A percentile compares a stretch with the other conserved stretches of the same genome.
phyloP scores from a whole-genome alignment of 2,329 filamentous ascomycete genomes.

The Penicillium sp. region DNA sequence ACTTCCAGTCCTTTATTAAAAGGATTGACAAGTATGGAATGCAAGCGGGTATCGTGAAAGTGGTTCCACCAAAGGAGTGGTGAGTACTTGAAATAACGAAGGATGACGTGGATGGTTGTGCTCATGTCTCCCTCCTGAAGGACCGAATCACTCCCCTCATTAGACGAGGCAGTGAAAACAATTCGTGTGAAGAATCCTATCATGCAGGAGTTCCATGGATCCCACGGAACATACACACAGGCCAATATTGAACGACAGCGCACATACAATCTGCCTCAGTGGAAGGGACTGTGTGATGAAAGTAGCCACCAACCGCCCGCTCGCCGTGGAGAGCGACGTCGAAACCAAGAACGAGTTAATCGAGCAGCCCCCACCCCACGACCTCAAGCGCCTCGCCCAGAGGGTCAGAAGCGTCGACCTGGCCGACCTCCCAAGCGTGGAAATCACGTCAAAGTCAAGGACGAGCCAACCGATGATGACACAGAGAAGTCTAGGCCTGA shows the following conservation, averaged over 20 bases:
- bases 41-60: slow-evolving; percentile 96
- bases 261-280: slow-evolving; percentile 95
- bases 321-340: slow-evolving; percentile 69
- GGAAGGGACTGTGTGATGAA: slow-evolving; percentile 91
- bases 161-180: slow-evolving; percentile 86
- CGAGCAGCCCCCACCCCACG: slow-evolving; percentile 45
- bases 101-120: slow-evolving; percentile 7
- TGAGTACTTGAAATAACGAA: slow-evolving; percentile 54
- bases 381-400: slow-evolving; percentile 44
- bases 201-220: slow-evolving; percentile 96
- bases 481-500: slow-evolving; percentile 49
- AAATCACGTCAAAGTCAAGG: slow-evolving; percentile 48
- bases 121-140: slow-evolving; percentile 44
- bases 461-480: slow-evolving; percentile 48
- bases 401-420: slow-evolving; percentile 55
- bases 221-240: slow-evolving; percentile 93
- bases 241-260: slow-evolving; percentile 96
- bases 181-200: slow-evolving; percentile 96
- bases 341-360: slow-evolving; percentile 56
- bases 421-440: slow-evolving; percentile 47
- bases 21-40: slow-evolving; percentile 94
- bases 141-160: slow-evolving; percentile 72
- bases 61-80: slow-evolving; percentile 94
- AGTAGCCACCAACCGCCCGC: slow-evolving; percentile 96
- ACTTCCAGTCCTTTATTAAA: slow-evolving; percentile 90